These are phyloP conservation scores for Wickerhamiella sorbophila DNA, from an alignment of 805 yeast species.

Conservation along the genomic window DNA sequence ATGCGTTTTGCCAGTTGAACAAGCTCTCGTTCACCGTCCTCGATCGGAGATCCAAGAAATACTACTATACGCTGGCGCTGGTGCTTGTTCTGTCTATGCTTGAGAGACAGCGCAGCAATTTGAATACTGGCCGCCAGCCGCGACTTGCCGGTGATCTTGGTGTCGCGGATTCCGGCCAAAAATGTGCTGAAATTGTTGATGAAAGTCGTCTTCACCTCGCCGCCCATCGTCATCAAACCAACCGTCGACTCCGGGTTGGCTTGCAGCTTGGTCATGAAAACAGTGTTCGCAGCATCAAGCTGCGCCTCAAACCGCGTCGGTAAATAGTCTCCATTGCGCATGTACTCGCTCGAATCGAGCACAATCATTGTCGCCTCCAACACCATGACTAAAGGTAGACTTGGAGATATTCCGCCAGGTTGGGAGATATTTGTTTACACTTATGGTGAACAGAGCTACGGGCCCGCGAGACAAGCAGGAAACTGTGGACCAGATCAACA, in stretches of 20 bases:
- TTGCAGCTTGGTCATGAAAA: slow-evolving; percentile 74
- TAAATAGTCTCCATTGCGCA: slow-evolving; percentile 89
- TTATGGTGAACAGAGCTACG: neutral
- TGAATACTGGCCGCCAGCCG: slow-evolving; percentile 76
- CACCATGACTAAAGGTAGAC: slow-evolving; percentile 42
- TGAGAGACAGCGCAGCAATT: slow-evolving; percentile 85
- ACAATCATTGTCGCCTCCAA: slow-evolving; percentile 93
- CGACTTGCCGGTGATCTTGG: slow-evolving; percentile 47
- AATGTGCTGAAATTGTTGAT: slow-evolving; percentile 80
- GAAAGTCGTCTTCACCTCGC: slow-evolving; percentile 77
- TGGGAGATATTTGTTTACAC: slow-evolving; percentile 1
- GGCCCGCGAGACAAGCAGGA: neutral
- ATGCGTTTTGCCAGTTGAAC: slow-evolving; percentile 77
- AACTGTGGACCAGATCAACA: slow-evolving; percentile 3
- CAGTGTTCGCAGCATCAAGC: slow-evolving; percentile 71
- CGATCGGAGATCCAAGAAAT: slow-evolving; percentile 79
- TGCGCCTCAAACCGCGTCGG: slow-evolving; percentile 87
- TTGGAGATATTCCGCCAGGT: too few species aligned
- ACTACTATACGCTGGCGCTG: slow-evolving; percentile 82
- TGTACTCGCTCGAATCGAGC: slow-evolving; percentile 88
- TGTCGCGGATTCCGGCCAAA: slow-evolving; percentile 69
- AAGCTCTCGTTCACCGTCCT: slow-evolving; percentile 52
- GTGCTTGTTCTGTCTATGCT: slow-evolving; percentile 88
- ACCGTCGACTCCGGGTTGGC: slow-evolving; percentile 90
- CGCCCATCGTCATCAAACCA: slow-evolving; percentile 81